Percentiles rank a stretch among this genome's conserved stretches.
Evolutionary conservation across 2,329 filamentous ascomycete genomes (phyloP).

Genomic region (Trichophyton verrucosum): DNA sequence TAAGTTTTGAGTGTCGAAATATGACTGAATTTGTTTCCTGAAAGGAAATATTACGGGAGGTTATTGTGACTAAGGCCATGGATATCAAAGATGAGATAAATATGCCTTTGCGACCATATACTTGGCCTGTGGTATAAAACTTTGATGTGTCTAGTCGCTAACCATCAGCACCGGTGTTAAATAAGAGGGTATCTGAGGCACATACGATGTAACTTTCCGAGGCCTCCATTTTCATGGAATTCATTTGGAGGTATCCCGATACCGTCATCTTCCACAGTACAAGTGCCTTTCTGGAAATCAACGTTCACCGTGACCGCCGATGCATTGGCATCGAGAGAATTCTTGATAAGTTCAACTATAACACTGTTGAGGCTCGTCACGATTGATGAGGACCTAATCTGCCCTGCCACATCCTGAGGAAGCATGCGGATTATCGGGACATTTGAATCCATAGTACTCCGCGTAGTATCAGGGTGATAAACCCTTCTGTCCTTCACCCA

Average conservation of each 20-base stretch:
- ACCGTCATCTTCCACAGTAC: slow-evolving; percentile 75
- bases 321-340: slow-evolving; percentile 70
- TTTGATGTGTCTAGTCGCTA: slow-evolving; percentile 62
- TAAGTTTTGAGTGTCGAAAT: slow-evolving; percentile 55
- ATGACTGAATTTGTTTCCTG: slow-evolving; percentile 49
- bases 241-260: slow-evolving; percentile 60
- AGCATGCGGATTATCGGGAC: slow-evolving; percentile 38
- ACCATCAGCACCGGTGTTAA: neutral
- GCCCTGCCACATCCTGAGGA: slow-evolving; percentile 57
- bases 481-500: neutral
- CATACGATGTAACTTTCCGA: slow-evolving; percentile 63
- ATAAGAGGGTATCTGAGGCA: slow-evolving; percentile 8
- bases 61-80: slow-evolving; percentile 63
- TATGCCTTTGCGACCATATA: slow-evolving; percentile 56
- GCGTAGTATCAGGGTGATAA: too few species aligned
- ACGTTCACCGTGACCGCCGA: slow-evolving; percentile 56
- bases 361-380: slow-evolving; percentile 64
- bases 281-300: slow-evolving; percentile 64
- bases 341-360: slow-evolving; percentile 60
- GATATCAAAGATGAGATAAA: slow-evolving; percentile 68
- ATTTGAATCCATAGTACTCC: neutral
- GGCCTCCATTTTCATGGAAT: slow-evolving; percentile 56
- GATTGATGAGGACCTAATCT: slow-evolving; percentile 72
- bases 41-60: slow-evolving; percentile 49
- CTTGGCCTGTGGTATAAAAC: slow-evolving; percentile 32